Base-by-base conservation (phyloP, 768 basidiomycete genomes). In the Dentipellis sp. region DNA sequence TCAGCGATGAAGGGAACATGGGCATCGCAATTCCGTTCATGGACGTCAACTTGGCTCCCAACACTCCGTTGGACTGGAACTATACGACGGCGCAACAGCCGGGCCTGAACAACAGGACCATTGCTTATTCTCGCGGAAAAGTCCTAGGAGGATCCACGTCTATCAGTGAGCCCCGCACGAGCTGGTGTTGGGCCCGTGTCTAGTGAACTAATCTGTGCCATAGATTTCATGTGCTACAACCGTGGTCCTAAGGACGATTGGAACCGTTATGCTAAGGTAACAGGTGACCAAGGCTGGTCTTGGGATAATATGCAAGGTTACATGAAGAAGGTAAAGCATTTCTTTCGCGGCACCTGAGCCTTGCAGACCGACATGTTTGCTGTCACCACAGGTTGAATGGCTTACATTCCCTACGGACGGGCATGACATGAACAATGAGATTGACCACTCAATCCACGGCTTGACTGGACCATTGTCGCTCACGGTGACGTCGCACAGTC, bases 391-490 rank as follows among this genome's bases (percentile, higher is more conserved):
- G 54, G 38, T 51, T 2, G 57, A 58, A 19, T 11, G n/a, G 16
- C 38, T 58, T 4, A 38, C 40, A 6, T 23, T 49, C 9, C 53
- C 57, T 1, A 23, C 53, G 8, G 57, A 58, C 22, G 53, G 53
- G 16, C 57, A 65, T 48, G 49, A 67, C 38, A 66, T 61, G 3
- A 45, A 62, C 0, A 66, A 65, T 4, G 34, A 66, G 46, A 56
- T 65, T 38, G 50, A 64, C 22, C 65, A 65, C 0, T 22, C 55
- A 17, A 52, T 66, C 0, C 68, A 69, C 39, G 64, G 67, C 12
- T 50, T 17, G 1, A 21, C 50, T 12, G 68, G 69, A 2, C 57
- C 62, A 2, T 50, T 64, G 29, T 50, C 49, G 11, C 58, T 66
- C 52, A 65, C 63, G 35, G 38, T 67, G 55, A 64, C 10, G 56